These are phyloP conservation scores for Xerocomellus amylosporus DNA, from an alignment of 768 basidiomycete genomes.

Conservation along the genomic window DNA sequence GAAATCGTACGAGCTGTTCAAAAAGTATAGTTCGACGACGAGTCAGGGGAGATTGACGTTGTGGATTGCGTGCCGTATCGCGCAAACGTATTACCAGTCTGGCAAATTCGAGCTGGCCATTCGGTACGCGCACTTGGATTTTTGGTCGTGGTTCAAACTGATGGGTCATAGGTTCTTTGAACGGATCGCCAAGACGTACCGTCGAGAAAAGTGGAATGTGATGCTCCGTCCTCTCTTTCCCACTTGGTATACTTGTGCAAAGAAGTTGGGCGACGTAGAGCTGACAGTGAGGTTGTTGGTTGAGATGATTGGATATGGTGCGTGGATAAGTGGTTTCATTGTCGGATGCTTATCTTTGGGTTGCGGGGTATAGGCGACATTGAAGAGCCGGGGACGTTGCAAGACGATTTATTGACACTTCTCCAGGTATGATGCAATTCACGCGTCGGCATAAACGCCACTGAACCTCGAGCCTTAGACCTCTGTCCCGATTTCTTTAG, in stretches of 20 bases:
- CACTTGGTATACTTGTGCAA: slow-evolving; percentile 83
- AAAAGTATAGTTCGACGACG: slow-evolving; percentile 56
- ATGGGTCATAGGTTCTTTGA: slow-evolving; percentile 73
- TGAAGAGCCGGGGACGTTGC: slow-evolving; percentile 50
- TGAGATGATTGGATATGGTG: slow-evolving; percentile 82
- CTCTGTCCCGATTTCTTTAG: slow-evolving; percentile 60
- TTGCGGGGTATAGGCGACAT: slow-evolving; percentile 36
- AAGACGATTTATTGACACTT: slow-evolving; percentile 72
- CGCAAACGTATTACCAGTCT: slow-evolving; percentile 76
- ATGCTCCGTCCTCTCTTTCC: slow-evolving; percentile 73
- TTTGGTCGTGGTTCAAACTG: background rate
- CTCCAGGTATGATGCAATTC: slow-evolving; percentile 50
- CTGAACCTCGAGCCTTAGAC: slow-evolving; percentile 45
- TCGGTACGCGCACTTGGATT: slow-evolving; percentile 44
- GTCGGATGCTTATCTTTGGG: background rate
- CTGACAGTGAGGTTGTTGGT: slow-evolving; percentile 71
- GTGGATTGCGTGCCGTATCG: slow-evolving; percentile 91
- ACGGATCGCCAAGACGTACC: slow-evolving; percentile 84
- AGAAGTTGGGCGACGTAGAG: slow-evolving; percentile 73
- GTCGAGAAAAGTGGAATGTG: slow-evolving; percentile 76
- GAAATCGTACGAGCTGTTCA: slow-evolving; percentile 92
- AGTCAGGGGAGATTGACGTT: slow-evolving; percentile 79
- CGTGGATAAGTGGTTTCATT: slow-evolving; percentile 10
- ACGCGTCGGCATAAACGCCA: background rate
- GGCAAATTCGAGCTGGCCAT: slow-evolving; percentile 87